Percentiles rank a stretch among this genome's conserved stretches.
Conservation (phyloP, 2,329 filamentous ascomycete genomes). For the Phyllosticta citriasiana region DNA sequence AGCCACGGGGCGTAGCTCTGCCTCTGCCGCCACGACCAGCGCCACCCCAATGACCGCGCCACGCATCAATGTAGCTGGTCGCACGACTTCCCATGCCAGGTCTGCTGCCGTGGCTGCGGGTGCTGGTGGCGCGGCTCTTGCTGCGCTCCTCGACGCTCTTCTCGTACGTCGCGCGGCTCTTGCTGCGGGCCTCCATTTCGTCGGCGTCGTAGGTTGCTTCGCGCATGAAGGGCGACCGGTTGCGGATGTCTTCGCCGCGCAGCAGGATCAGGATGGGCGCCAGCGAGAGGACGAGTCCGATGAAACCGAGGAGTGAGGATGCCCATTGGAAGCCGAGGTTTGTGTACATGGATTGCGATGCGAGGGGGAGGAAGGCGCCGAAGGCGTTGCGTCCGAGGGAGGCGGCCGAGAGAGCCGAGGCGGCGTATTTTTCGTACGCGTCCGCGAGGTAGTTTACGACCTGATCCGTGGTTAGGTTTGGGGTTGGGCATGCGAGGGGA, state of each 20-base stretch:
- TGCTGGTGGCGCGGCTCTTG: background rate
- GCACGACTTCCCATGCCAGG: background rate
- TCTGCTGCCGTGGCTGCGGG: background rate
- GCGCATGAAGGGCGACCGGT: background rate
- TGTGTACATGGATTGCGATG: conserved; percentile 30
- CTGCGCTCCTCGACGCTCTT: background rate
- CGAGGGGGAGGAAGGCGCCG: conserved; percentile 38
- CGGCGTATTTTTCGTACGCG: conserved; percentile 39
- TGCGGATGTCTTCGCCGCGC: background rate
- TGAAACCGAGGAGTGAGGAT: conserved; percentile 33
- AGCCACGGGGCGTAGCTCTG: background rate
- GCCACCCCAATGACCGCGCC: background rate
- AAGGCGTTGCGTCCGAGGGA: conserved; percentile 36
- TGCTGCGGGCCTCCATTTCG: conserved; percentile 10
- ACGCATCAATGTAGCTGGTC: background rate
- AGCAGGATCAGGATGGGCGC: conserved; percentile 29
- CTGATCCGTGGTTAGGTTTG: too few species aligned
- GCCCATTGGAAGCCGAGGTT: conserved; percentile 36
- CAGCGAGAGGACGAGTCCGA: conserved; percentile 29
- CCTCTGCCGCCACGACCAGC: background rate
- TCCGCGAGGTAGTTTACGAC: conserved; percentile 40
- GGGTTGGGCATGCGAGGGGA: too few species aligned
- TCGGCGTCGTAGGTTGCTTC: conserved; percentile 12
- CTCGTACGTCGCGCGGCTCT: background rate
- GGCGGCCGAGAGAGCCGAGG: conserved; percentile 34